Evolutionary conservation across 345 rosid genomes (phyloP).

Genomic region (Populus simonii): DNA sequence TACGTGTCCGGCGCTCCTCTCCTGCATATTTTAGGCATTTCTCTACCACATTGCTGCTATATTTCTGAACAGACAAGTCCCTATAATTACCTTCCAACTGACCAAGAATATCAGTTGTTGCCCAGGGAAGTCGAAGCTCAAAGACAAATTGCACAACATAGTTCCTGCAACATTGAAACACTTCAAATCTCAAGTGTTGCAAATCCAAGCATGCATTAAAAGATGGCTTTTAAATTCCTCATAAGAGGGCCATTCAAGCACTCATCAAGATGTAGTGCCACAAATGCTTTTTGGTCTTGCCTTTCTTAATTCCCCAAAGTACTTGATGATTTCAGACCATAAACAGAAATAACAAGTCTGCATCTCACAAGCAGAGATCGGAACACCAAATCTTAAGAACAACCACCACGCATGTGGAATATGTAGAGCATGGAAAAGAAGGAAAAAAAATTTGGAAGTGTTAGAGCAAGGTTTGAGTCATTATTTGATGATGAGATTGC

Average conservation of each 20-base stretch:
- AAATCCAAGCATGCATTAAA: neutral
- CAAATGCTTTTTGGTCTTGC: neutral
- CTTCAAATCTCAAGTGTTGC: neutral
- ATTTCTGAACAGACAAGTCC: slow-evolving; percentile 80
- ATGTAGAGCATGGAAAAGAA: neutral
- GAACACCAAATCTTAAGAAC: neutral
- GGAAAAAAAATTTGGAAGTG: neutral
- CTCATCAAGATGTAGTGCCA: neutral
- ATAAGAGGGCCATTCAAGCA: neutral
- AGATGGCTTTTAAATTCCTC: no score
- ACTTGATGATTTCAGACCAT: neutral
- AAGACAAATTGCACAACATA: slow-evolving; percentile 72
- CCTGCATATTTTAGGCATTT: slow-evolving; percentile 60
- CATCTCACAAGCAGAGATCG: neutral
- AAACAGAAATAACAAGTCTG: neutral
- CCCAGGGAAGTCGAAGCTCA: slow-evolving; percentile 63
- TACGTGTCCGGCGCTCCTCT: slow-evolving; percentile 42
- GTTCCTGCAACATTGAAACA: slow-evolving; percentile 44
- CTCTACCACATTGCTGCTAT: slow-evolving; percentile 90
- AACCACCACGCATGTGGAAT: neutral
- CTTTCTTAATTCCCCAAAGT: neutral
- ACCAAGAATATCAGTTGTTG: slow-evolving; percentile 45
- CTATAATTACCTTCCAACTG: slow-evolving; percentile 66
- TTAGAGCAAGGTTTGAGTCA: neutral
- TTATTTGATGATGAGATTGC: neutral